phyloP scores from a whole-genome alignment of 23 red algal species.

The Gracilaria caudata region DNA sequence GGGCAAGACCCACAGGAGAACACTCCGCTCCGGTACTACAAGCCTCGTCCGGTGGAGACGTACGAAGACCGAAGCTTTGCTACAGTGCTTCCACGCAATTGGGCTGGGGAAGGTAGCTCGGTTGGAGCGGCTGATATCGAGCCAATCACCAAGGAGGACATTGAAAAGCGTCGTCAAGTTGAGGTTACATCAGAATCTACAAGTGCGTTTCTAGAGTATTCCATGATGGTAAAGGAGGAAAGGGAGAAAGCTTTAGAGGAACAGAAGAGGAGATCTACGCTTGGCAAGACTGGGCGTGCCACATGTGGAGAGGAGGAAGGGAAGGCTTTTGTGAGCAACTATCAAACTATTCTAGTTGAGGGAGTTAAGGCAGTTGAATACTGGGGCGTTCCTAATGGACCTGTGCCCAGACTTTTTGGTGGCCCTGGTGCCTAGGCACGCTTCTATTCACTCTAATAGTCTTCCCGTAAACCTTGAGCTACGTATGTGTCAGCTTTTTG shows the following conservation, averaged over 20 bases:
- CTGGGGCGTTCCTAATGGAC: conserved; percentile 68
- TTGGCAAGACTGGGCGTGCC: conserved; percentile 51
- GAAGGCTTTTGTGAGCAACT: conserved; percentile 75
- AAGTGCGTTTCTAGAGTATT: conserved; percentile 68
- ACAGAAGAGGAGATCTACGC: conserved; percentile 1
- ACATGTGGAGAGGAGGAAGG: conserved; percentile 84
- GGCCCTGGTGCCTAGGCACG: conserved; percentile 35
- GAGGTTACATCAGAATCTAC: conserved; percentile 41
- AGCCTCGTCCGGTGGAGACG: conserved; percentile 54
- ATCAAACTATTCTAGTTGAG: conserved; percentile 58
- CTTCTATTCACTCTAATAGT: conserved; percentile 25
- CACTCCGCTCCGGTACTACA: conserved; percentile 62
- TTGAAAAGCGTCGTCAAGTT: conserved; percentile 21
- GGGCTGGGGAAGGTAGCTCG: conserved; percentile 57
- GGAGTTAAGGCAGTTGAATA: conserved; percentile 81
- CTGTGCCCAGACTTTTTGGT: conserved; percentile 74
- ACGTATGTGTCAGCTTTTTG: neutral
- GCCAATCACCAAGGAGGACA: conserved; percentile 18
- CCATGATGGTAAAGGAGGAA: conserved; percentile 54
- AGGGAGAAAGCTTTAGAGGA: conserved; percentile 43
- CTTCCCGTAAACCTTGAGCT: conserved; percentile 1
- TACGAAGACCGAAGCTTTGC: conserved; percentile 80
- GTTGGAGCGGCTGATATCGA: conserved; percentile 61
- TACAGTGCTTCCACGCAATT: conserved; percentile 64
- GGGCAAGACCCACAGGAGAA: conserved; percentile 71